Percentiles rank a stretch among this genome's conserved stretches.
Conservation (phyloP, 331 rosid genomes). For the Pyrus hybrid region DNA sequence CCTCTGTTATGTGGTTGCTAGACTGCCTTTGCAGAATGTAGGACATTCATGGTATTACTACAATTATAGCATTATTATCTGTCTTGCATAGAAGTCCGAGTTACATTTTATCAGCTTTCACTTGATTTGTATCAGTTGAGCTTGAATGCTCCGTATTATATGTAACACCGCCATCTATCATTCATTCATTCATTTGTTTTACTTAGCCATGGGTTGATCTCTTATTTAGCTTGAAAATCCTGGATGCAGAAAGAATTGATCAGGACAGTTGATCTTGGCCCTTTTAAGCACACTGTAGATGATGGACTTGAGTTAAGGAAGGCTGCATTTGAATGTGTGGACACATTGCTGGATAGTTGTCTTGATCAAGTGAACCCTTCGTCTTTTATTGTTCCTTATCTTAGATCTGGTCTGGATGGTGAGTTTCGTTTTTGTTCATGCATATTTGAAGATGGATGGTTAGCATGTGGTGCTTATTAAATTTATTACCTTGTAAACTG, state of each 20-base stretch:
- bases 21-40: not conserved
- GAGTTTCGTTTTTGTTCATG: constrained; percentile 23
- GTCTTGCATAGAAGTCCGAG: too few species aligned
- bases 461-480: not conserved
- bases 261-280: constrained; percentile 94
- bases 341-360: constrained; percentile 86
- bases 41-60: not conserved
- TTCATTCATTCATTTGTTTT: not conserved
- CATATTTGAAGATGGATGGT: not conserved
- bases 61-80: not conserved
- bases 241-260: constrained; percentile 87
- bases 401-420: constrained; percentile 92
- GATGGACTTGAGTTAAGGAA: constrained; percentile 96
- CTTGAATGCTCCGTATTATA: not conserved
- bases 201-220: not conserved
- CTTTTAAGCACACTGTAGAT: constrained; percentile 94
- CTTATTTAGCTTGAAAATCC: constrained; percentile 8
- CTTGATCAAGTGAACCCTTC: constrained; percentile 99
- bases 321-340: constrained; percentile 97
- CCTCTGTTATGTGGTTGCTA: not conserved
- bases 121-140: not conserved
- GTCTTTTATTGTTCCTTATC: constrained; percentile 88
- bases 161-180: not conserved
- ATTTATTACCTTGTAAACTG: not conserved
- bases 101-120: not conserved